Base-by-base conservation (phyloP, 345 rosid genomes). In the Psidium friedrichsthalianum region DNA sequence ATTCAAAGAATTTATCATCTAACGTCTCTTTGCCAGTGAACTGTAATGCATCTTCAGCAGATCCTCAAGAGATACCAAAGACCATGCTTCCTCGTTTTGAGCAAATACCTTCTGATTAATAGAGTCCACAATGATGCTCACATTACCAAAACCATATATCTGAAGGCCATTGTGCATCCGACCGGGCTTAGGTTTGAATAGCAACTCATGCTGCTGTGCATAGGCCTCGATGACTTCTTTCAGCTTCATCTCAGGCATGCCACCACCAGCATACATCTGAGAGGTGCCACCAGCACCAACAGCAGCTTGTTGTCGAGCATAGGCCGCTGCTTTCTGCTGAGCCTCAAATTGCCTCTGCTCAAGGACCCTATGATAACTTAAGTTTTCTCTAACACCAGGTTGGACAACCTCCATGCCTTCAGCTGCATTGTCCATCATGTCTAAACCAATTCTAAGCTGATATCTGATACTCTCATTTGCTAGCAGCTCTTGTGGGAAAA, bases 101-200 rank as follows among this genome's bases (percentile, higher is more conserved):
- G 98, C 96, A 89, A 93, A 94, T 21, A 95, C 85, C 90, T 88
- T 92, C 87, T 95, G 94, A 87, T 96, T 91, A 82, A 94, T 85
- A 1, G 98, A 82, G 86, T 97, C 98, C 64, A 96, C 89, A 55
- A 91, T 85, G 56, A 97, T 90, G 87, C 94, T 95, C 57, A 96
- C 89, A 85, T 93, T 96, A 74, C 98, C 99, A 84, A 95, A 97
- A 82, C 96, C 96, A 80, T 93, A 97, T 61, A 97, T 93, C 90
- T 95, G 98, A 78, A 92, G 95, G 36, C 99, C 98, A 32, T 94
- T 91, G 87, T 93, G 93, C 91, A 84, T 92, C 91, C 98, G 93
- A 49, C 95, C 95, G 53, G 94, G 95, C 87, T 97, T 97, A 32
- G 94, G 95, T 87, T 87, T 93, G 86, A 95, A 97, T 54, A 92